Percentiles rank a stretch among this genome's conserved stretches.
Evolutionary conservation across 805 yeast species (phyloP).

Genomic region (Suhomyces canberraensis): DNA sequence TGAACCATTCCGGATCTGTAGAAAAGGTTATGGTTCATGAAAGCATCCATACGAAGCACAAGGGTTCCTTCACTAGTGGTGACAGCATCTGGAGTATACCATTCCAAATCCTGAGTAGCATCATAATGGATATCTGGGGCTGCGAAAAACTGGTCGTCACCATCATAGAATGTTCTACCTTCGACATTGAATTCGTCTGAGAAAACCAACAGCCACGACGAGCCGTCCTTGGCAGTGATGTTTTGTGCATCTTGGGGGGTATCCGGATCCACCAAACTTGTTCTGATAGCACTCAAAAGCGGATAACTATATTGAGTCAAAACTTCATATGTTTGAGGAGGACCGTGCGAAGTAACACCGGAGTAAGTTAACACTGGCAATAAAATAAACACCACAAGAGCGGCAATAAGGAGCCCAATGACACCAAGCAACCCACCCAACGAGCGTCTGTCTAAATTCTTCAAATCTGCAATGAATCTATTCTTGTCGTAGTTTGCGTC

Average conservation of each 20-base stretch:
- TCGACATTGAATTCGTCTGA: constrained; percentile 89
- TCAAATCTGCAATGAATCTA: constrained; percentile 22
- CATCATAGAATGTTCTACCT: constrained; percentile 86
- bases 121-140: constrained; percentile 82
- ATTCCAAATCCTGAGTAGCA: constrained; percentile 87
- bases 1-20: constrained; percentile 92
- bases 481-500: constrained; percentile 29
- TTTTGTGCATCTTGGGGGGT: constrained; percentile 56
- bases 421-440: constrained; percentile 21
- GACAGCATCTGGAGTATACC: constrained; percentile 93
- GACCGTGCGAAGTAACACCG: constrained; percentile 15
- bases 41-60: constrained; percentile 73
- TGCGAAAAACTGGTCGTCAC: constrained; percentile 89
- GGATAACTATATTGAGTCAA: constrained; percentile 60
- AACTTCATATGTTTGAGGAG: constrained; percentile 37
- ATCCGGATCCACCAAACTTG: constrained; percentile 65
- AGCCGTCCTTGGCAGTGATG: constrained; percentile 57
- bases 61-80: constrained; percentile 74
- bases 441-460: constrained; percentile 22
- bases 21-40: constrained; percentile 68
- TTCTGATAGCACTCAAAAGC: constrained; percentile 54
- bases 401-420: constrained; percentile 14
- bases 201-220: constrained; percentile 72
- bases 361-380: constrained; percentile 26
- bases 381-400: constrained; percentile 18